A percentile compares a stretch with the other conserved stretches of the same genome.
Evolutionary conservation across 306 rosid genomes (phyloP).

Genomic region (Rosa chinensis): DNA sequence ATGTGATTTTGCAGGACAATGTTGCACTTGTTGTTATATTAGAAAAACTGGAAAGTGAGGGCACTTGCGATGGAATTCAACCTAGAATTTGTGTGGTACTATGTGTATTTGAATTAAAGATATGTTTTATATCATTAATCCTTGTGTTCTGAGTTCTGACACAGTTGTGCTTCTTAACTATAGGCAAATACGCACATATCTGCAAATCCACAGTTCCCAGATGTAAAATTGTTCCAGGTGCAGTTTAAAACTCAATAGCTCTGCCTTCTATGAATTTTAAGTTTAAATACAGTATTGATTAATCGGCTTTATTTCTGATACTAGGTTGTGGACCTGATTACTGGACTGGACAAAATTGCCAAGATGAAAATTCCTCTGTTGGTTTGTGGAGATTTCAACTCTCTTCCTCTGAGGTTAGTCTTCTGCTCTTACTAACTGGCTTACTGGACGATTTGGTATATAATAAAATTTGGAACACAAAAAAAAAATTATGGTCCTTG

Average conservation of each 20-base stretch:
- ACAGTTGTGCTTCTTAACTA: not conserved
- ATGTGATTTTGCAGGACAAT: conserved; percentile 12
- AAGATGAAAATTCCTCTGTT: conserved; percentile 22
- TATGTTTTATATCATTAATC: conserved; percentile 1
- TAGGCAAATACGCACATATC: conserved; percentile 44
- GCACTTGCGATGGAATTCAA: not conserved
- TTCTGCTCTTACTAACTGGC: not conserved
- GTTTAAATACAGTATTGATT: not conserved
- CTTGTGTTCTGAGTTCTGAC: conserved; percentile 9
- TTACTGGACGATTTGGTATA: too few relatives aligned
- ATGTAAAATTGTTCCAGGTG: conserved; percentile 36
- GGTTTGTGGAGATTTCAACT: conserved; percentile 38
- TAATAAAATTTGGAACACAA: too few relatives aligned
- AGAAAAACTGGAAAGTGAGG: conserved; percentile 16
- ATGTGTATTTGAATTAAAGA: not conserved
- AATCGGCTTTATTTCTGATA: not conserved
- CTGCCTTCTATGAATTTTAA: not conserved
- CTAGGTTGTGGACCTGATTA: conserved; percentile 27
- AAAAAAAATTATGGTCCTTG: not conserved
- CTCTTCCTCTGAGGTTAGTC: conserved; percentile 27
- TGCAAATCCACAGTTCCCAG: conserved; percentile 8
- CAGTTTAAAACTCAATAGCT: not conserved
- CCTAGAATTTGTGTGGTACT: conserved; percentile 38
- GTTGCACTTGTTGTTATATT: conserved; percentile 31
- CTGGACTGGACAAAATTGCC: conserved; percentile 23